phyloP scores from a whole-genome alignment of 2,329 filamentous ascomycete genomes.

The Seiridium cupressi region DNA sequence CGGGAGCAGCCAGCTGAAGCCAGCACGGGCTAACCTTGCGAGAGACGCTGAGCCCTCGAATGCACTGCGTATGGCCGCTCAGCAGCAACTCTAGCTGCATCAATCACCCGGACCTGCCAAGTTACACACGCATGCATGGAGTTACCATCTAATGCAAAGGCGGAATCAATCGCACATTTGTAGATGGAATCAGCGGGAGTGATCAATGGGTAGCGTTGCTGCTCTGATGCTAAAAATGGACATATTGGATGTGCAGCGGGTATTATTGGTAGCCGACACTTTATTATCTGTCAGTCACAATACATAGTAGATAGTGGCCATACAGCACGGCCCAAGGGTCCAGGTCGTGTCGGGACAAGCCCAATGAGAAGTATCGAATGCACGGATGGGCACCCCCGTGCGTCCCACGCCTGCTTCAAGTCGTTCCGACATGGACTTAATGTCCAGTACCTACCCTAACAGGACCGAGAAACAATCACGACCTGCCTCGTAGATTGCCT shows the following conservation, averaged over 20 bases:
- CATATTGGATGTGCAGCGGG: background rate
- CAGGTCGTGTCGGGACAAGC: too few species aligned
- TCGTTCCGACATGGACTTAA: too few species aligned
- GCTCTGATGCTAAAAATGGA: conserved; percentile 4
- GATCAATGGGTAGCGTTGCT: background rate
- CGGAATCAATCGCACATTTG: conserved; percentile 1
- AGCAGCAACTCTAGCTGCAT: too few species aligned
- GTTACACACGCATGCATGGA: background rate
- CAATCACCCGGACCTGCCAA: background rate
- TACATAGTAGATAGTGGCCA: too few species aligned
- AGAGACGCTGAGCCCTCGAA: background rate
- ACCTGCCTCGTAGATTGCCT: background rate
- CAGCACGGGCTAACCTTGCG: background rate
- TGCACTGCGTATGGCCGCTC: too few species aligned
- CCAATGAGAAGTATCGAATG: too few species aligned
- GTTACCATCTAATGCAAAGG: background rate
- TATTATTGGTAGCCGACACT: background rate
- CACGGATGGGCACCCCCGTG: too few species aligned
- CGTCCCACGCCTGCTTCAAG: too few species aligned
- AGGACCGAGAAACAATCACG: background rate
- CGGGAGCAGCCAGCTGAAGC: background rate
- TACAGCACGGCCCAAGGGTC: too few species aligned
- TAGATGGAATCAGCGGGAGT: background rate
- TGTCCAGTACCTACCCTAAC: too few species aligned
- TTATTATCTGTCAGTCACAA: background rate